These are phyloP conservation scores for Dothideomycetes sp. DNA, from an alignment of 2,329 filamentous ascomycete genomes.

Conservation along the genomic window DNA sequence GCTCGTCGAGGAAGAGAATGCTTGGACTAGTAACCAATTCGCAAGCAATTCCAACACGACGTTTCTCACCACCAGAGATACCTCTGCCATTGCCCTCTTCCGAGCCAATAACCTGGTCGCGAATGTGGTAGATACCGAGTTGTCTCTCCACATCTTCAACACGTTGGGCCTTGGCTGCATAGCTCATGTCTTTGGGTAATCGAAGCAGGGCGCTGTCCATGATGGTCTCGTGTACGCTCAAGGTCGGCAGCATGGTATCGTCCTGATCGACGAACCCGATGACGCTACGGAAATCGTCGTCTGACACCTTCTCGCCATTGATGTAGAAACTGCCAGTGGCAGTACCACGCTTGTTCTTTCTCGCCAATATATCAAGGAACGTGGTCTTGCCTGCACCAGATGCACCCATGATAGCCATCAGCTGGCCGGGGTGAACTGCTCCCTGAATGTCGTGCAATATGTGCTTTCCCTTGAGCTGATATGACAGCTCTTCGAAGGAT, in stretches of 20 bases:
- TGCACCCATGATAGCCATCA: conserved; percentile 95
- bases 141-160: conserved; percentile 92
- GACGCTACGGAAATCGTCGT: conserved; percentile 79
- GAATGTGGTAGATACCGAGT: conserved; percentile 87
- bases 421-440: conserved; percentile 85
- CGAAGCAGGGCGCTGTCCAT: conserved; percentile 84
- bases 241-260: conserved; percentile 87
- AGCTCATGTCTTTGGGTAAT: conserved; percentile 85
- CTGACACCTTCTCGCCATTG: conserved; percentile 80
- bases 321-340: conserved; percentile 76
- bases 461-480: conserved; percentile 74
- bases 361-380: conserved; percentile 87
- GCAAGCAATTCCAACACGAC: conserved; percentile 91
- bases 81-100: conserved; percentile 90
- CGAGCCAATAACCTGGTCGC: conserved; percentile 88
- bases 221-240: conserved; percentile 97
- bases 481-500: conserved; percentile 79
- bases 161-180: conserved; percentile 75
- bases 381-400: conserved; percentile 97
- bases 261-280: conserved; percentile 98
- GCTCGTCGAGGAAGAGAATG: conserved; percentile 93
- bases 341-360: conserved; percentile 87
- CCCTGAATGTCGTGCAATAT: conserved; percentile 75
- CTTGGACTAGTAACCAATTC: conserved; percentile 95
- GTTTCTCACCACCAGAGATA: conserved; percentile 94